These are phyloP conservation scores for Peterozyma xylosa DNA, from an alignment of 805 yeast species.

Conservation along the genomic window DNA sequence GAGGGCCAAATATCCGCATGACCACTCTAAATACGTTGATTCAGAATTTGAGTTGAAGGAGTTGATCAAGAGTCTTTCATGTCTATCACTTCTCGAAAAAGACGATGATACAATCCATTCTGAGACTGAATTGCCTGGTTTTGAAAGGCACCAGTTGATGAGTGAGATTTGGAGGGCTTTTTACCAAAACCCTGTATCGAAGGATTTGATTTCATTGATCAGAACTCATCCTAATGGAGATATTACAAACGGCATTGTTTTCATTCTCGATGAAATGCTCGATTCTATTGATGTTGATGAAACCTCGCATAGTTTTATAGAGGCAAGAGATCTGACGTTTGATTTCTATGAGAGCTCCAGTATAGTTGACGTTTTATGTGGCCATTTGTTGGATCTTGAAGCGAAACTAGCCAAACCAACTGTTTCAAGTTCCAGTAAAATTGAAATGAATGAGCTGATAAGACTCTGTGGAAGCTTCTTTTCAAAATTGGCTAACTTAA, in stretches of 20 bases:
- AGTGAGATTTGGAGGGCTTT: neutral
- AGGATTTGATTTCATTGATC: slow-evolving; percentile 4
- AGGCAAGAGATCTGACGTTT: neutral
- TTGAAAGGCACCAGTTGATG: too few species aligned
- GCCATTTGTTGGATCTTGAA: slow-evolving; percentile 3
- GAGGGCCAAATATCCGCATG: slow-evolving; percentile 2
- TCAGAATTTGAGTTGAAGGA: slow-evolving; percentile 9
- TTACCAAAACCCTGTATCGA: neutral
- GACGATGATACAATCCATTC: neutral
- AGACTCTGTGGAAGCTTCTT: too few species aligned
- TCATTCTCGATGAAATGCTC: slow-evolving; percentile 3
- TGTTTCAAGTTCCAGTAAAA: neutral
- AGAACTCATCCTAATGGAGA: slow-evolving; percentile 8
- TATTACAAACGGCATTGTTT: slow-evolving; percentile 2
- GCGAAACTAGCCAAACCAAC: neutral
- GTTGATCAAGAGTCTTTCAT: slow-evolving; percentile 6
- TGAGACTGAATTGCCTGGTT: too few species aligned
- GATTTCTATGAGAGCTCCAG: slow-evolving; percentile 1
- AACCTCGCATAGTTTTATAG: neutral
- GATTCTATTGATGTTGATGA: slow-evolving; percentile 1
- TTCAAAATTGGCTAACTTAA: too few species aligned
- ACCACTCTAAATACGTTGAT: slow-evolving; percentile 5
- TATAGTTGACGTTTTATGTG: slow-evolving; percentile 1
- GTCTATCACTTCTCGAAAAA: slow-evolving; percentile 3
- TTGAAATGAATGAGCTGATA: too few species aligned